Conservation (phyloP, 495 filamentous ascomycete species). For the Aspergillus incahuasiensis region DNA sequence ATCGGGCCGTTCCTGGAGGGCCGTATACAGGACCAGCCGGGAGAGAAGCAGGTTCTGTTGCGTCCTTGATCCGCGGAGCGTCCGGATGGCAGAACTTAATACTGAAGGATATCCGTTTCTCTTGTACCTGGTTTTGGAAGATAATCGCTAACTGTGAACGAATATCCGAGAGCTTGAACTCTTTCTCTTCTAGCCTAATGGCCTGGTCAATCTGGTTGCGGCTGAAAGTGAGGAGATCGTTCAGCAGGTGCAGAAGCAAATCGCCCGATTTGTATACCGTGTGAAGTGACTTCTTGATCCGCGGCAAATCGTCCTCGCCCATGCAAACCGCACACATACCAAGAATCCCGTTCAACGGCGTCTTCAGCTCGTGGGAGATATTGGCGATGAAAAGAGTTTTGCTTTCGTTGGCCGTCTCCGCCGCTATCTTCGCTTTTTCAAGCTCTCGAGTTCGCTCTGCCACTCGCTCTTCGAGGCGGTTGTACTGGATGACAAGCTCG, state of each 20-base stretch:
- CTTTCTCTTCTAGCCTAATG: slow-evolving; percentile 73
- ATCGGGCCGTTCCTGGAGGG: slow-evolving; percentile 54
- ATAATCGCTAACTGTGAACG: slow-evolving; percentile 74
- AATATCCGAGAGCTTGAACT: slow-evolving; percentile 77
- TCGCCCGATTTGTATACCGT: slow-evolving; percentile 90
- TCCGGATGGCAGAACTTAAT: slow-evolving; percentile 53
- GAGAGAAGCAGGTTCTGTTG: slow-evolving; percentile 32
- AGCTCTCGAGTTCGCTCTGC: slow-evolving; percentile 75
- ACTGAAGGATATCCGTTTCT: slow-evolving; percentile 65
- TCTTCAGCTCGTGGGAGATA: slow-evolving; percentile 91
- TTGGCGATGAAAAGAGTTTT: slow-evolving; percentile 96
- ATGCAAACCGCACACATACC: slow-evolving; percentile 91
- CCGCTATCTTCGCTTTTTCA: slow-evolving; percentile 83
- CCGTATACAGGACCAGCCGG: slow-evolving; percentile 46
- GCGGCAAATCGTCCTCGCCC: slow-evolving; percentile 73
- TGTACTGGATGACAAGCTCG: slow-evolving; percentile 81
- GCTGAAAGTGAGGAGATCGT: slow-evolving; percentile 85
- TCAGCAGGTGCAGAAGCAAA: slow-evolving; percentile 79
- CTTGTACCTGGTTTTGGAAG: slow-evolving; percentile 82
- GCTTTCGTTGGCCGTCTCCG: slow-evolving; percentile 88
- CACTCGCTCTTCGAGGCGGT: slow-evolving; percentile 76
- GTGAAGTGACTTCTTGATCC: slow-evolving; percentile 75
- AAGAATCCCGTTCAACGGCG: slow-evolving; percentile 86
- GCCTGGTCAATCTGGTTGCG: slow-evolving; percentile 88
- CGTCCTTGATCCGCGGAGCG: slow-evolving; percentile 24